Percentiles rank a stretch among this genome's conserved stretches.
phyloP scores from a whole-genome alignment of 805 yeast genomes.

The Suhomyces xylopsoci region DNA sequence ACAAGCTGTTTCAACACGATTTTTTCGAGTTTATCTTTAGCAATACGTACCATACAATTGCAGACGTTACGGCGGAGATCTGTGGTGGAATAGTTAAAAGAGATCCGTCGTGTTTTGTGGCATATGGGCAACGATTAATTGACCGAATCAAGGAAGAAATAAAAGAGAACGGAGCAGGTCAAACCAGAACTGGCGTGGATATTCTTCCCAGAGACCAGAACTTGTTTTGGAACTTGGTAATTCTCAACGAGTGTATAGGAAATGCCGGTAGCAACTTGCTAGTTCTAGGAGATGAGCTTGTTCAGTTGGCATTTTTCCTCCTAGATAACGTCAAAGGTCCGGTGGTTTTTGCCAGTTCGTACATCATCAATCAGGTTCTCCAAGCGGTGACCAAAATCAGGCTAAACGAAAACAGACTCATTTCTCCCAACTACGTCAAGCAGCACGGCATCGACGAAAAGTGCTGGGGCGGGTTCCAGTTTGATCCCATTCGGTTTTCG shows the following conservation, averaged over 20 bases:
- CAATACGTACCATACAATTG: constrained; percentile 56
- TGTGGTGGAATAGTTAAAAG: constrained; percentile 70
- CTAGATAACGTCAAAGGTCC: constrained; percentile 59
- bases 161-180: constrained; percentile 77
- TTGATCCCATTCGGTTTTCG: constrained; percentile 49
- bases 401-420: constrained; percentile 52
- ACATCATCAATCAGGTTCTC: constrained; percentile 64
- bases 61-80: constrained; percentile 67
- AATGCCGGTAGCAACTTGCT: constrained; percentile 58
- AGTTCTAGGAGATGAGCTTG: constrained; percentile 42
- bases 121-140: constrained; percentile 43
- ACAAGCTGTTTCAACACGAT: constrained; percentile 41
- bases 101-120: constrained; percentile 48
- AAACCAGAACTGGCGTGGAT: constrained; percentile 61
- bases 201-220: constrained; percentile 75
- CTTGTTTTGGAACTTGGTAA: constrained; percentile 65
- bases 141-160: constrained; percentile 63
- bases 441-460: constrained; percentile 42
- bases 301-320: constrained; percentile 43
- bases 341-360: constrained; percentile 56
- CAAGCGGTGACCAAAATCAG: constrained; percentile 62
- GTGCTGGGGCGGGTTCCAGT: constrained; percentile 77
- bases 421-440: constrained; percentile 43
- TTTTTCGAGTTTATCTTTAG: constrained; percentile 58
- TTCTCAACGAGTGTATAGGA: constrained; percentile 67